phyloP scores from a whole-genome alignment of 257 asterid species.

The Catharanthus roseus region DNA sequence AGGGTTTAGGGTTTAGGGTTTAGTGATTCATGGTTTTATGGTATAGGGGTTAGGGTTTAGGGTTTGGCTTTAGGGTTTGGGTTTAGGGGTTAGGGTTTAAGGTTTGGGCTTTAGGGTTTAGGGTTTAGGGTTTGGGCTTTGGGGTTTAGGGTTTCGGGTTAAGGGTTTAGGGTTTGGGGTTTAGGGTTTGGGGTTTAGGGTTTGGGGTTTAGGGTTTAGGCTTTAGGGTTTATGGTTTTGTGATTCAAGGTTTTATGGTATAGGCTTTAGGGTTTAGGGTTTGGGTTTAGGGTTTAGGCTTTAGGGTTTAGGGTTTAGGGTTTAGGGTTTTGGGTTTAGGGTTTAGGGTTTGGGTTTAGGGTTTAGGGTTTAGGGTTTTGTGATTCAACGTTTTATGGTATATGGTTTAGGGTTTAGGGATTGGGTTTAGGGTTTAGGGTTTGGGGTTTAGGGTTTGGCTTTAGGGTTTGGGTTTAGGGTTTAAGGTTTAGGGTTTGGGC shows the following conservation, averaged over 20 bases:
- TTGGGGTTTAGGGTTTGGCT: constrained; percentile 15
- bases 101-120: constrained; percentile 21
- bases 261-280: too few relatives aligned
- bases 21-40: too few relatives aligned
- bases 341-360: constrained; percentile 10
- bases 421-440: constrained; percentile 17
- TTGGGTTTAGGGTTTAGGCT: too few relatives aligned
- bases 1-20: too few relatives aligned
- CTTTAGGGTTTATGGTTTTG: too few relatives aligned
- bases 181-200: constrained; percentile 16
- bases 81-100: constrained; percentile 21
- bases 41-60: too few relatives aligned
- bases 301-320: constrained; percentile 17
- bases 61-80: constrained; percentile 20
- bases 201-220: constrained; percentile 12
- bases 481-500: constrained; percentile 16
- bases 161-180: constrained; percentile 8
- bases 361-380: too few relatives aligned
- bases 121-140: constrained; percentile 10
- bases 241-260: too few relatives aligned
- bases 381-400: background rate
- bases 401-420: too few relatives aligned
- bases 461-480: constrained; percentile 23
- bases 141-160: constrained; percentile 12
- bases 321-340: constrained; percentile 7